Evolutionary conservation across 257 asterid species (phyloP), one percentile per base, ranked within the genome.

Genomic region (Eustoma russellianum): DNA sequence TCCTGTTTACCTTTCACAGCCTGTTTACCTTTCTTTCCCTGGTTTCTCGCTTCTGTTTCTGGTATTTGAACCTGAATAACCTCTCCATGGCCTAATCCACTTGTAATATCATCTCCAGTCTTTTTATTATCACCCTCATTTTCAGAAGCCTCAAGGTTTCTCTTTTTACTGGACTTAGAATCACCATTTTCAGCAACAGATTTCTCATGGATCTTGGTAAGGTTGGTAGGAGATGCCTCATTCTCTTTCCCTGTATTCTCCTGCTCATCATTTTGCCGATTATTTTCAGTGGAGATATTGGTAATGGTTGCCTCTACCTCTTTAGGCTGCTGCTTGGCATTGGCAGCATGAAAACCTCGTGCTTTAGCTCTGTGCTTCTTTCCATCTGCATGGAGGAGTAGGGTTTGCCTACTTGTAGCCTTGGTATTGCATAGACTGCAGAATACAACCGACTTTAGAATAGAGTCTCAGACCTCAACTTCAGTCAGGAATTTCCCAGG

Each of bases 321-420:
- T 56, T 40, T 59, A 34, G 85, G 72, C 63, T 66, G 85, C 60
- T 77, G 85, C 35, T 91, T 82, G 41, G 84, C 67, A 11, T 91
- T 82, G 38, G 84, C 67, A 11, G 94, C 85, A 57, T 87, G 97
- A 70, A 77, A 79, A 41, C 80, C 97, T 62, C 91, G 77, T 62
- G 95, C 93, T 70, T 85, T 91, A 38, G 90, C 97, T 69, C 88
- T 79, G 68, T 91, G 98, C 63, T 85, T 91, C 62, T 87, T 91
- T 33, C 95, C 96, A 16, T 91, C 98, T 53, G 94, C 96, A 77
- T 91, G 98, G 67, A 73, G 80, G 64, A 82, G 92, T 73, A 91
- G 72, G 56, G 98, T 66, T 74, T 91, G 98, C 85, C 81, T 75
- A 68, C 97, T 91, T 49, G 98, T 84, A 57, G 96, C 88, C 35